Evolutionary conservation across 2,329 filamentous ascomycete genomes (phyloP).

Genomic region (Pestalotiopsis sp.): DNA sequence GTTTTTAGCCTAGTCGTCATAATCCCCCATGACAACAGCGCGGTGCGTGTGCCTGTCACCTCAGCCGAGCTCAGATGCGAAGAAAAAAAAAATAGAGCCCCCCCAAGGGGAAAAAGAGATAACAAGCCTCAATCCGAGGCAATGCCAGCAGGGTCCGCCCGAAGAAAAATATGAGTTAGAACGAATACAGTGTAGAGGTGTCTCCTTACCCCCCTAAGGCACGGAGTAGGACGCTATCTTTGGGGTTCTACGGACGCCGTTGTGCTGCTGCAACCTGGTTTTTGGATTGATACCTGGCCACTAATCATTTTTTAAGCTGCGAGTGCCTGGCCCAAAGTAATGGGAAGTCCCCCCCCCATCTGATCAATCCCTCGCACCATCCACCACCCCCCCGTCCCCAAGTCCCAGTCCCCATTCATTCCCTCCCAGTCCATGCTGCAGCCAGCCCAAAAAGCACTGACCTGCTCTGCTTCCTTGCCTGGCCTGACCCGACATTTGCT

Average conservation of each 20-base stretch:
- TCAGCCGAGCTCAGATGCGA: not conserved
- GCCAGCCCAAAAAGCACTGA: conserved; percentile 4
- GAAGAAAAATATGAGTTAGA: not conserved
- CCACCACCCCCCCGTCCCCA: too few relatives aligned
- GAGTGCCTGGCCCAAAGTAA: not conserved
- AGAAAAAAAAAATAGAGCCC: not conserved
- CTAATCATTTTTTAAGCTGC: not conserved
- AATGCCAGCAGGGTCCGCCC: not conserved
- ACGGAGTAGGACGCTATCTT: not conserved
- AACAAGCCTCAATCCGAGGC: not conserved
- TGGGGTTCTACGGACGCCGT: not conserved
- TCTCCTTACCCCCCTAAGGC: not conserved
- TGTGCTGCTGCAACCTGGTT: not conserved
- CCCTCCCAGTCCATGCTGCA: not conserved
- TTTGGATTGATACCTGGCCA: not conserved
- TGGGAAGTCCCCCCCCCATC: not conserved
- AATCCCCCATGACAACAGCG: not conserved
- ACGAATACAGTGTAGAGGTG: not conserved
- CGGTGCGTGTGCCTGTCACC: not conserved
- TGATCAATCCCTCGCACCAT: too few relatives aligned
- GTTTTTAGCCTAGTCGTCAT: not conserved
- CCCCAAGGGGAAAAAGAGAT: not conserved
- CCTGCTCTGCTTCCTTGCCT: not conserved
- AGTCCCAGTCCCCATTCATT: not conserved
- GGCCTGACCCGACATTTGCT: not conserved